A percentile compares a stretch with the other conserved stretches of the same genome.
Evolutionary conservation across 2,329 filamentous ascomycete species (phyloP).

Genomic region (Pleurostoma richardsiae): DNA sequence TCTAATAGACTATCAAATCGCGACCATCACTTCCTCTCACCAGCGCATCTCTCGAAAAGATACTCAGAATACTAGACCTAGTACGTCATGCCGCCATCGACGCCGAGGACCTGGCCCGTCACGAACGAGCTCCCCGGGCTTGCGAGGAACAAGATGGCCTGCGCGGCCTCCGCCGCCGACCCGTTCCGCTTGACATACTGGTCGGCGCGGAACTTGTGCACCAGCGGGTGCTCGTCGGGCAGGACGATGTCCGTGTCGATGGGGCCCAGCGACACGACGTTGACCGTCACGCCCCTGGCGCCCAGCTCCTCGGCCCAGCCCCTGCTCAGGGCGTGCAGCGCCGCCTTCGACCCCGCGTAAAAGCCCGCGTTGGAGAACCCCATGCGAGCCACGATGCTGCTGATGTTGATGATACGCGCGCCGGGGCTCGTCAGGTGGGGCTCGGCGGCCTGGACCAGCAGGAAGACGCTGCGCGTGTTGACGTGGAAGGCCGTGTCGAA

Average conservation of each 20-base stretch:
- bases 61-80: no score
- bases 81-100: conserved; percentile 11
- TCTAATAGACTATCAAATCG: no score
- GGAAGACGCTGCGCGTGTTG: conserved; percentile 11
- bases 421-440: conserved; percentile 6
- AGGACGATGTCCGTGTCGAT: conserved; percentile 11
- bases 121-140: conserved; percentile 12
- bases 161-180: conserved; percentile 11
- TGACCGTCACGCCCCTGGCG: conserved; percentile 10
- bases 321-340: conserved; percentile 11
- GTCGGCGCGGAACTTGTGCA: conserved; percentile 7
- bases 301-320: conserved; percentile 13
- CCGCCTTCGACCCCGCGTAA: conserved; percentile 11
- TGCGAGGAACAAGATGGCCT: conserved; percentile 13
- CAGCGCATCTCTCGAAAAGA: no score
- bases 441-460: conserved; percentile 12
- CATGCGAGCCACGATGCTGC: conserved; percentile 6
- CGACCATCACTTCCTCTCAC: no score
- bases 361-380: conserved; percentile 5
- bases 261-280: conserved; percentile 10
- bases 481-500: conserved; percentile 9
- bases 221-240: conserved; percentile 10
- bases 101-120: conserved; percentile 13
- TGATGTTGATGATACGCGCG: conserved; percentile 12
- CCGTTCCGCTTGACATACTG: conserved; percentile 15